Conservation (phyloP, 2,329 filamentous ascomycete genomes). For the Clonostachys sp. region DNA sequence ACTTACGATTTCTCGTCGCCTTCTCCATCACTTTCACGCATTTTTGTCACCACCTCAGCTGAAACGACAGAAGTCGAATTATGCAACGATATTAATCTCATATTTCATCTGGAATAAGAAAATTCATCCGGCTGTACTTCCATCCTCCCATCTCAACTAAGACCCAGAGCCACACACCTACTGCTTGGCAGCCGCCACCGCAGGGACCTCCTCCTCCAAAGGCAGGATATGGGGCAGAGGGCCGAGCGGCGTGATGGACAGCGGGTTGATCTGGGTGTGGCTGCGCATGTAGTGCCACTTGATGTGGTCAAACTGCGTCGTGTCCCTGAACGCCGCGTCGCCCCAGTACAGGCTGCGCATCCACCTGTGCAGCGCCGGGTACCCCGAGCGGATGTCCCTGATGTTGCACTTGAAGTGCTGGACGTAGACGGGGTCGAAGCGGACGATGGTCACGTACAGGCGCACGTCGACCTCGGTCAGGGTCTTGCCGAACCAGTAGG, state of each 20-base stretch:
- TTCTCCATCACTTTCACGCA: no score
- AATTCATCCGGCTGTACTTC: no score
- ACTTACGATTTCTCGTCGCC: no score
- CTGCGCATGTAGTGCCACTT: slow-evolving; percentile 68
- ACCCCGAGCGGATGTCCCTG: slow-evolving; percentile 77
- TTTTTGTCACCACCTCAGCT: no score
- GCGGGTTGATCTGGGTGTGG: slow-evolving; percentile 62
- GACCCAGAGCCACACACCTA: no score
- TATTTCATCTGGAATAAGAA: no score
- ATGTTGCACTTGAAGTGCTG: slow-evolving; percentile 89
- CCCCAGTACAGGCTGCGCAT: slow-evolving; percentile 83
- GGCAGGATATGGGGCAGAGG: slow-evolving; percentile 79
- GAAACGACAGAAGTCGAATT: no score
- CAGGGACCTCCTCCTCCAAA: slow-evolving; percentile 71
- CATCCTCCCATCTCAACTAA: no score
- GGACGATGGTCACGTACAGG: slow-evolving; percentile 65
- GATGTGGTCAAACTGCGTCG: slow-evolving; percentile 93
- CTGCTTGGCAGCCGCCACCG: slow-evolving; percentile 24
- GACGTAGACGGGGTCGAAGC: slow-evolving; percentile 77
- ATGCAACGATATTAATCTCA: no score
- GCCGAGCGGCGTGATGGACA: slow-evolving; percentile 76
- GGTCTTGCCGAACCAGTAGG: slow-evolving; percentile 70
- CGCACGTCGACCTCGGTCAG: slow-evolving; percentile 82
- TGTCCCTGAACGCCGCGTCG: slow-evolving; percentile 66
- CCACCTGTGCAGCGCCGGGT: slow-evolving; percentile 78